Percentiles rank a stretch among this genome's conserved stretches.
These are phyloP conservation scores for Betula pendula DNA, from an alignment of 306 rosid species.

Conservation along the genomic window DNA sequence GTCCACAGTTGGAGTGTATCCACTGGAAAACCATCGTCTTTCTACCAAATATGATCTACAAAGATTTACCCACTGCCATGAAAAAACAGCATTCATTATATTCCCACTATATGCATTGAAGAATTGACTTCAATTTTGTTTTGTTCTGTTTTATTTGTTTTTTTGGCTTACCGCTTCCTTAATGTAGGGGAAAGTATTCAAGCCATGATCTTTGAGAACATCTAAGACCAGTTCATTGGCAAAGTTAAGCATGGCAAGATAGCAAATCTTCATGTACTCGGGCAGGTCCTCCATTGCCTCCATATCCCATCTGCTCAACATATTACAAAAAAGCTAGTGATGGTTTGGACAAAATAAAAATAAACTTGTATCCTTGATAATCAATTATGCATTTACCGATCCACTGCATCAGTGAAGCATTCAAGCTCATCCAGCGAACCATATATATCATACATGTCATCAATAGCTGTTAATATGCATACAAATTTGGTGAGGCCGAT, in stretches of 20 bases:
- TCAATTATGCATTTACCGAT: slow-evolving; percentile 5
- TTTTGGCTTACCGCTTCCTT: slow-evolving; percentile 18
- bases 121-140: neutral
- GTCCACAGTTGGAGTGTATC: slow-evolving; percentile 16
- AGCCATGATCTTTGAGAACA: slow-evolving; percentile 8
- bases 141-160: too few species aligned
- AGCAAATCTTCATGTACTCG: slow-evolving; percentile 31
- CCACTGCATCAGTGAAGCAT: slow-evolving; percentile 28
- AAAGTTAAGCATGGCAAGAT: slow-evolving; percentile 26
- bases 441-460: slow-evolving; percentile 35
- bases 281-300: slow-evolving; percentile 28
- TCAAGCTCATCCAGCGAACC: slow-evolving; percentile 37
- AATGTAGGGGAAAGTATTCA: slow-evolving; percentile 8
- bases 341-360: neutral
- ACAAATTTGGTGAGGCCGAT: slow-evolving; percentile 34
- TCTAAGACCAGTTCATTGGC: slow-evolving; percentile 26
- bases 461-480: slow-evolving; percentile 33
- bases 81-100: neutral
- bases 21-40: slow-evolving; percentile 32
- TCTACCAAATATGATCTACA: slow-evolving; percentile 33
- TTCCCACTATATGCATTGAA: neutral
- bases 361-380: neutral
- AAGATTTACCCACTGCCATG: slow-evolving; percentile 35
- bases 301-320: slow-evolving; percentile 21
- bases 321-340: neutral